phyloP scores from a whole-genome alignment of 176 grass and related monocot genomes.

The Rhynchospora tenuis region DNA sequence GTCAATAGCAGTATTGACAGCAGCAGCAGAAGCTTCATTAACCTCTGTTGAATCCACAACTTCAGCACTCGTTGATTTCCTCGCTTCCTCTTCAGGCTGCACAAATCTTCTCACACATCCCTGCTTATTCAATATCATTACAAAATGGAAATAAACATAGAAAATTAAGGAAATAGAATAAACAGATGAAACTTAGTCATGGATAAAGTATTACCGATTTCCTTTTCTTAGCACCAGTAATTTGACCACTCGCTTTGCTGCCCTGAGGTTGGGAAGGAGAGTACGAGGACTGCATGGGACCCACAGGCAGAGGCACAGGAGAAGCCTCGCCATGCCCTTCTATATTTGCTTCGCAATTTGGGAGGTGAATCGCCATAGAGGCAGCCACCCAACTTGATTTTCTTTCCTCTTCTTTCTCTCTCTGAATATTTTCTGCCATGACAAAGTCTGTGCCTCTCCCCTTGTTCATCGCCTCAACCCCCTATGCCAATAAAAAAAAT shows the following conservation, averaged over 20 bases:
- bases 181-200: not conserved
- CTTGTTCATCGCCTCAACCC: slow-evolving; percentile 11
- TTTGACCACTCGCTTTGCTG: slow-evolving; percentile 24
- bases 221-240: slow-evolving; percentile 94
- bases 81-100: slow-evolving; percentile 17
- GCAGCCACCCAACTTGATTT: not conserved
- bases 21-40: not conserved
- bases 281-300: slow-evolving; percentile 7
- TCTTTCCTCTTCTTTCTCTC: not conserved
- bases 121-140: not conserved
- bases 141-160: not conserved
- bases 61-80: slow-evolving; percentile 7
- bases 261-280: slow-evolving; percentile 34
- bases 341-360: not conserved
- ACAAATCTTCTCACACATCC: slow-evolving; percentile 85
- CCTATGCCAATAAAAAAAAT: not conserved
- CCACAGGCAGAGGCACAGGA: slow-evolving; percentile 18
- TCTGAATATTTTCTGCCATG: not conserved
- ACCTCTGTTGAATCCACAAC: slow-evolving; percentile 16
- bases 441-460: not conserved
- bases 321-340: slow-evolving; percentile 23
- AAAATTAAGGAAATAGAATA: not conserved
- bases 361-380: slow-evolving; percentile 1
- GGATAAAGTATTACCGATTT: slow-evolving; percentile 36
- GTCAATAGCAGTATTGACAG: slow-evolving; percentile 1